phyloP scores from a whole-genome alignment of 768 basidiomycete genomes.

The Lyophyllum shimeji region DNA sequence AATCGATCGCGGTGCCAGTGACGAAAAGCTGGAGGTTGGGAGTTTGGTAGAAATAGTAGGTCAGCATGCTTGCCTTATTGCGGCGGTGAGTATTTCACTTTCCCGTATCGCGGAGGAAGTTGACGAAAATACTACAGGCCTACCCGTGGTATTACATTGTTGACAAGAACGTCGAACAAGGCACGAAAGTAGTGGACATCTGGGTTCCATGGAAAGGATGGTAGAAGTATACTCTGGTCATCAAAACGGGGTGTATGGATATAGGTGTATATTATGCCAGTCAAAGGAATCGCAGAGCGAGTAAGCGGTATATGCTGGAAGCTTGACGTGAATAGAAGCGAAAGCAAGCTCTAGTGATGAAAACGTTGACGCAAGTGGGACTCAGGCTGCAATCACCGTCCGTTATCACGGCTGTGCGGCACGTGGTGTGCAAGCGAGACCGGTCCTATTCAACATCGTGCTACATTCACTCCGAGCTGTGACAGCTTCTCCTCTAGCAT shows the following conservation, averaged over 20 bases:
- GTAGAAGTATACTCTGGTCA: conserved; percentile 36
- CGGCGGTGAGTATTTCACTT: conserved; percentile 44
- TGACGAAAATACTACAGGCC: conserved; percentile 29
- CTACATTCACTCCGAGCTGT: conserved; percentile 7
- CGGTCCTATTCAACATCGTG: neutral
- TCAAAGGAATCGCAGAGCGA: too few species aligned
- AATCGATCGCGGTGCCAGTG: conserved; percentile 20
- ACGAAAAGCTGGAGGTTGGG: conserved; percentile 48
- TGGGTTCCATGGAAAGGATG: conserved; percentile 94
- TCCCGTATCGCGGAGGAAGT: neutral
- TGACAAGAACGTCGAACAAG: conserved; percentile 54
- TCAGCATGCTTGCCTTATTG: conserved; percentile 84
- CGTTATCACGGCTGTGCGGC: neutral
- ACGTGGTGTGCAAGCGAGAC: neutral
- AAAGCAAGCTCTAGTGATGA: too few species aligned
- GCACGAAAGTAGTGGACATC: conserved; percentile 65
- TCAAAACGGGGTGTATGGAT: too few species aligned
- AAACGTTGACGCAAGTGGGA: too few species aligned
- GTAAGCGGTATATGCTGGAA: too few species aligned
- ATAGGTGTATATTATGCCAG: too few species aligned
- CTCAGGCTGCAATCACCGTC: too few species aligned
- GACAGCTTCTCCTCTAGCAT: conserved; percentile 36
- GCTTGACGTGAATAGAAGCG: too few species aligned
- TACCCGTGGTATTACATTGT: conserved; percentile 86
- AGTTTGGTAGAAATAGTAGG: conserved; percentile 71